These are phyloP conservation scores for Pestalotiopsis sp. DNA, from an alignment of 2,329 filamentous ascomycete genomes.

Conservation along the genomic window DNA sequence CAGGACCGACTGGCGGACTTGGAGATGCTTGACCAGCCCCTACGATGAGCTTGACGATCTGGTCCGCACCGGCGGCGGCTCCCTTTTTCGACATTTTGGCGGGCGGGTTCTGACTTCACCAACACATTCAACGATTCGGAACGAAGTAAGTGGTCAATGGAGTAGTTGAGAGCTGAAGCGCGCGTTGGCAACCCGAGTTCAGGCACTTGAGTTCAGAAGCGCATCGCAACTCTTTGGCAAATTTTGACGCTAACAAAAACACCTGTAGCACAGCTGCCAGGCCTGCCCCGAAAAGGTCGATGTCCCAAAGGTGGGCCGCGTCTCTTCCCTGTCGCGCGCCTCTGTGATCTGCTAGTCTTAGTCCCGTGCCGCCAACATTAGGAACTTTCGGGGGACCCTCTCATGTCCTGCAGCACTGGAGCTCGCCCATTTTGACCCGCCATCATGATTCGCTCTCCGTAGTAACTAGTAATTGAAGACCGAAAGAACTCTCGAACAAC, in stretches of 20 bases:
- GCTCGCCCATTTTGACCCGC: background rate
- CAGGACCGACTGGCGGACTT: constrained; percentile 93
- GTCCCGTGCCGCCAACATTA: background rate
- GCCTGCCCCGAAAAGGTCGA: background rate
- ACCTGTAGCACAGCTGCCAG: constrained; percentile 8
- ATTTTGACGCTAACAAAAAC: constrained; percentile 4
- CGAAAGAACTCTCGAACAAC: constrained; percentile 4
- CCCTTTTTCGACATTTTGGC: constrained; percentile 55
- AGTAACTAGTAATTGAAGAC: background rate
- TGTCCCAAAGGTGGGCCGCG: background rate
- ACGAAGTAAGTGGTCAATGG: background rate
- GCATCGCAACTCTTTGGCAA: background rate
- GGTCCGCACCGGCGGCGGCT: constrained; percentile 52
- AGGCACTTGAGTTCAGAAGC: background rate
- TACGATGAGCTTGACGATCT: constrained; percentile 96
- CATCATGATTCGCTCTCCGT: constrained; percentile 6
- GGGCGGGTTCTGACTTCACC: background rate
- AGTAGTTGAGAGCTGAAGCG: background rate
- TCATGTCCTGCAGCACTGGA: constrained; percentile 4
- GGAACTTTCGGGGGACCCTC: background rate
- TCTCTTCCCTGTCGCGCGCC: background rate
- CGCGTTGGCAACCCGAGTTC: constrained; percentile 7
- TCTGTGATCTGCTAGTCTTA: too few relatives aligned
- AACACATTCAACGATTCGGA: background rate
- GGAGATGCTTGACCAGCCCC: constrained; percentile 94